Evolutionary conservation across 176 grass and related monocot species (phyloP).

Genomic region (Tuctoria greenei): DNA sequence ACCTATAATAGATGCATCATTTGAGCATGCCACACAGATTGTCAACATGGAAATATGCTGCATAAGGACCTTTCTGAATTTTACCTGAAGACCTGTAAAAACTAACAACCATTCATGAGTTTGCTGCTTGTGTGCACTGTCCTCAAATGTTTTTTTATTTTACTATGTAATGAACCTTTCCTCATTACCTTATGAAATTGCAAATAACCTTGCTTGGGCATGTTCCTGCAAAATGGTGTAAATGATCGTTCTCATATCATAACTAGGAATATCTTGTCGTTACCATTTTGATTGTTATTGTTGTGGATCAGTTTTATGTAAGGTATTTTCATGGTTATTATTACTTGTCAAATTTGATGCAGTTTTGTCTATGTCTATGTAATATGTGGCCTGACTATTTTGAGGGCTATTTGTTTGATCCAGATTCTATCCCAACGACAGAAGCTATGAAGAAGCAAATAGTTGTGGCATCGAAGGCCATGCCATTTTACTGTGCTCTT

Average conservation of each 20-base stretch:
- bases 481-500: slow-evolving; percentile 80
- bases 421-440: slow-evolving; percentile 81
- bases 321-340: neutral
- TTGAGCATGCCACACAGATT: neutral
- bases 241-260: neutral
- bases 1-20: neutral
- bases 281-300: neutral
- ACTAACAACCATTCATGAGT: neutral
- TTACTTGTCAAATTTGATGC: neutral
- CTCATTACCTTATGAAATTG: neutral
- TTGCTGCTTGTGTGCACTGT: neutral
- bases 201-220: neutral
- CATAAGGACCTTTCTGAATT: neutral
- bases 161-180: neutral
- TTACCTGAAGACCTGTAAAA: neutral
- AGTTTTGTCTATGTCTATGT: neutral
- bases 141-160: neutral
- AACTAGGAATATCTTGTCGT: neutral
- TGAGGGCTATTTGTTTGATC: slow-evolving; percentile 5
- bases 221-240: neutral
- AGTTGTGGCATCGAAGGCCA: slow-evolving; percentile 76
- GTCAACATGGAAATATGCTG: neutral
- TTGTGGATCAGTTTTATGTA: neutral
- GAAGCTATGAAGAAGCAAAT: slow-evolving; percentile 93
- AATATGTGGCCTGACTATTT: slow-evolving; percentile 21